Evolutionary conservation across 2,329 filamentous ascomycete genomes (phyloP).

Genomic region (Knufia petricola): DNA sequence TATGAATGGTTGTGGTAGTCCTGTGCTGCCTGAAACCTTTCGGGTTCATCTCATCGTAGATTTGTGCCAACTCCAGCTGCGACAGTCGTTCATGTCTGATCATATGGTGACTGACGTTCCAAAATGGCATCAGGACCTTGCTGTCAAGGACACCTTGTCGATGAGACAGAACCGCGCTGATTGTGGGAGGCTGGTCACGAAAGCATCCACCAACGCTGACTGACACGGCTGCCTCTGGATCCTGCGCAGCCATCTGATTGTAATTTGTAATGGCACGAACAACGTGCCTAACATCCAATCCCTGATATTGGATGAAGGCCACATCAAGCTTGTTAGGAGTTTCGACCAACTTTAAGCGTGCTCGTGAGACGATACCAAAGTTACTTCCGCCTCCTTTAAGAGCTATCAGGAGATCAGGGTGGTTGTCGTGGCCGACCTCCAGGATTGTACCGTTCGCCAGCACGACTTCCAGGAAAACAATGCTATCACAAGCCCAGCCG

Average conservation of each 20-base stretch:
- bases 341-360: conserved; percentile 9
- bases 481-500: conserved; percentile 31
- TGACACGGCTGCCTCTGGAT: neutral
- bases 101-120: neutral
- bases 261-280: neutral
- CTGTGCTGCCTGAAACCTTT: neutral
- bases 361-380: conserved; percentile 30
- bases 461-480: conserved; percentile 28
- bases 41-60: neutral
- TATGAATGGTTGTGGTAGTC: neutral
- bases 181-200: neutral
- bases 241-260: neutral
- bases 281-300: neutral
- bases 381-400: conserved; percentile 32
- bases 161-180: neutral
- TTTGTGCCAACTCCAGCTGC: neutral
- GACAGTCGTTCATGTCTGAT: neutral
- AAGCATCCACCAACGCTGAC: neutral
- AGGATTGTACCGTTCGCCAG: conserved; percentile 26
- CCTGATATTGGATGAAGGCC: neutral
- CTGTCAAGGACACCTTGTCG: neutral
- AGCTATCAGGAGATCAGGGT: conserved; percentile 30
- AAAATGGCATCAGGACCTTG: neutral
- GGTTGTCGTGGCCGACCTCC: conserved; percentile 14
- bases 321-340: neutral